These are phyloP conservation scores for Phaeosphaeriaceae sp. DNA, from an alignment of 2,329 filamentous ascomycete genomes.

Conservation along the genomic window DNA sequence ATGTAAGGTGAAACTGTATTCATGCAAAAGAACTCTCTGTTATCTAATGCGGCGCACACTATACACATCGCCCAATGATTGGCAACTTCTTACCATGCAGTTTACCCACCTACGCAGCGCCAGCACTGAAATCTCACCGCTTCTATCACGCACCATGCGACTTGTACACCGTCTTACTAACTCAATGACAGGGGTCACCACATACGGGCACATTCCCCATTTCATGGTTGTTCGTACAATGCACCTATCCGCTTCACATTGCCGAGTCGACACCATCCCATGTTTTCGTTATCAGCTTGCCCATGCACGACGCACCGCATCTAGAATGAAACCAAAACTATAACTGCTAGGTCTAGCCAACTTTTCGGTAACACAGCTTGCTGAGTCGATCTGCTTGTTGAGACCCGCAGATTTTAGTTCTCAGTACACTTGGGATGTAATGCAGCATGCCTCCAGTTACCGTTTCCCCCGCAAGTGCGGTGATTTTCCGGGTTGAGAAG, in stretches of 20 bases:
- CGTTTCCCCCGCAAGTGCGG: too few species aligned
- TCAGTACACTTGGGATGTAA: not conserved
- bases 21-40: too few species aligned
- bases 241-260: not conserved
- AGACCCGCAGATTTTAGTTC: not conserved
- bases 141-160: not conserved
- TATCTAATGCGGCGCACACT: not conserved
- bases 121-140: slow-evolving; percentile 7
- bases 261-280: not conserved
- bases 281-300: not conserved
- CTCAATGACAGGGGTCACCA: too few species aligned
- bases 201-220: not conserved
- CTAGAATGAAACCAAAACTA: too few species aligned
- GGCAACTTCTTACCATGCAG: not conserved
- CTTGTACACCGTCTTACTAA: too few species aligned
- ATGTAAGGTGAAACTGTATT: too few species aligned
- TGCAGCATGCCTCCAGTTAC: too few species aligned
- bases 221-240: not conserved
- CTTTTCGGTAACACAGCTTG: not conserved
- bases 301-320: too few species aligned
- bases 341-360: not conserved
- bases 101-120: not conserved
- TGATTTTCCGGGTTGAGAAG: too few species aligned
- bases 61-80: not conserved
- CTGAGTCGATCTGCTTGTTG: not conserved